Conservation (phyloP, 1,284 basidiomycete genomes). For the Cystobasidium sp. region DNA sequence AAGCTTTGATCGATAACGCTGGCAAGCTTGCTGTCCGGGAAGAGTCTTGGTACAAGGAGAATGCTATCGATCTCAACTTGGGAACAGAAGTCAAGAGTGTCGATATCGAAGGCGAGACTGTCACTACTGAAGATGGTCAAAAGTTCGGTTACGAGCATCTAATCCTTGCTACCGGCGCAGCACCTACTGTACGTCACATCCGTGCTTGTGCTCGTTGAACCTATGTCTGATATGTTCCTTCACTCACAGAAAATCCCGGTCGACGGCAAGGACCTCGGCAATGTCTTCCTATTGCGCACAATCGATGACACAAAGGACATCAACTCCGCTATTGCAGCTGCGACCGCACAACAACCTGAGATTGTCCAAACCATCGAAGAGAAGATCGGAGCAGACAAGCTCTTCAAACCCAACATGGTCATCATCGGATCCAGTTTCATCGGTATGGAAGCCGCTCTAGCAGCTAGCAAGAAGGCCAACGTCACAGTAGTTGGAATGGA, state of each 20-base stretch:
- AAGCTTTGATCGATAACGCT: conserved; percentile 77
- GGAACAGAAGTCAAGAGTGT: conserved; percentile 67
- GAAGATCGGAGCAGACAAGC: conserved; percentile 40
- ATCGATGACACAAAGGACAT: conserved; percentile 76
- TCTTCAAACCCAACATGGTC: conserved; percentile 68
- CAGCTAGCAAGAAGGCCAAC: conserved; percentile 69
- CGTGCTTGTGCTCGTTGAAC: neutral
- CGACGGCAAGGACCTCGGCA: conserved; percentile 73
- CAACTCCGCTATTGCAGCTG: conserved; percentile 64
- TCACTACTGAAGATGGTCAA: conserved; percentile 59
- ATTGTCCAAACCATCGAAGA: conserved; percentile 47
- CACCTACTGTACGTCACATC: conserved; percentile 48
- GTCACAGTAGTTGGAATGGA: conserved; percentile 72
- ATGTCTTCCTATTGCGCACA: conserved; percentile 76
- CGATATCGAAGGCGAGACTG: conserved; percentile 63
- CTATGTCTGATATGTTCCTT: neutral
- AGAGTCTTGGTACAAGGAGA: conserved; percentile 77
- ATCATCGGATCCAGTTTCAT: conserved; percentile 92
- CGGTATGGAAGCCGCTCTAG: conserved; percentile 85
- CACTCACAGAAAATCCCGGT: conserved; percentile 69
- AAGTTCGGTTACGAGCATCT: conserved; percentile 57
- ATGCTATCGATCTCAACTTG: conserved; percentile 73
- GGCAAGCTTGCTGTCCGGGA: conserved; percentile 71
- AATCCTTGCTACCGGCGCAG: conserved; percentile 59
- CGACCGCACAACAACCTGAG: conserved; percentile 32